phyloP scores from a whole-genome alignment of 164 flowering plant genomes.

The Dillenia turbinata region DNA sequence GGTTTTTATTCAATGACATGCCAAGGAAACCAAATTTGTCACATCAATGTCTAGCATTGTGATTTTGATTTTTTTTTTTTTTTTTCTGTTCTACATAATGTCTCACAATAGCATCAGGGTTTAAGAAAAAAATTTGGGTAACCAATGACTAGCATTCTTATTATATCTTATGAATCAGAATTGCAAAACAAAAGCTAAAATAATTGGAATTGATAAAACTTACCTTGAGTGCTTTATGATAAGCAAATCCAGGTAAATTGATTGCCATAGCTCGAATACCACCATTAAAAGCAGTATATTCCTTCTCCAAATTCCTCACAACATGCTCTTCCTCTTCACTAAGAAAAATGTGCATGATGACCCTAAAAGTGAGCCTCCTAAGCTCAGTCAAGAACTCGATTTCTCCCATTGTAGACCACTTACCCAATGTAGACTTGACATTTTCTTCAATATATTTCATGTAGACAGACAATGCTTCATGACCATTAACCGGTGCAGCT shows the following conservation, averaged over 20 bases:
- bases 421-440: constrained; percentile 45
- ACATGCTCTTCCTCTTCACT: constrained; percentile 57
- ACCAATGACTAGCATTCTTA: no score
- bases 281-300: constrained; percentile 60
- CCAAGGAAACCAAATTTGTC: neutral
- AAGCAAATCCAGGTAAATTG: constrained; percentile 88
- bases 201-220: neutral
- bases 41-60: neutral
- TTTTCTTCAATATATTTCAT: constrained; percentile 49
- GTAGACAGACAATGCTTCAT: constrained; percentile 63
- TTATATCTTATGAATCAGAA: no score
- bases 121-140: neutral
- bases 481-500: constrained; percentile 81
- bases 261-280: constrained; percentile 94
- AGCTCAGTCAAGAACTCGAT: constrained; percentile 80
- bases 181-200: no score
- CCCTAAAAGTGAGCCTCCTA: constrained; percentile 74
- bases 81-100: no score
- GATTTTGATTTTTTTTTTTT: no score
- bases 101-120: neutral
- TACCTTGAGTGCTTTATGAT: constrained; percentile 82
- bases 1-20: neutral
- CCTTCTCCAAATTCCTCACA: constrained; percentile 66
- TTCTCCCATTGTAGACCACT: constrained; percentile 62
- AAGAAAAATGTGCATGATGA: constrained; percentile 77